Conservation (phyloP, 192 early-diverging fungal species). For the Backusella circina region DNA sequence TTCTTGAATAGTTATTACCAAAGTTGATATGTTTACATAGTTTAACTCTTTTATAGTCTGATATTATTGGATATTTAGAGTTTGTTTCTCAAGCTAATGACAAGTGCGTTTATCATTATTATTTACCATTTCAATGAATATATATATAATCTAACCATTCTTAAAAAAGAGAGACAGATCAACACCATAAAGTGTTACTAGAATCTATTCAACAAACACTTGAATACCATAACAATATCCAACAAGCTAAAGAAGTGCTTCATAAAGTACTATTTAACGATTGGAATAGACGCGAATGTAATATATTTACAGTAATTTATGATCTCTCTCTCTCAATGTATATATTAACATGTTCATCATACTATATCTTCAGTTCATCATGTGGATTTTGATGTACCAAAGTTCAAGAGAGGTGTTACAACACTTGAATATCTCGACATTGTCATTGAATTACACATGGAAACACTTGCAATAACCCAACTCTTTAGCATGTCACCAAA, state of each 20-base stretch:
- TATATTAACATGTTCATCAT: not conserved
- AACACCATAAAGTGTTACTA: not conserved
- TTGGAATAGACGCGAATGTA: not conserved
- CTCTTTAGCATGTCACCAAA: not conserved
- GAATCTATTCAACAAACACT: not conserved
- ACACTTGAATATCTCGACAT: not conserved
- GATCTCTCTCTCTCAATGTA: not conserved
- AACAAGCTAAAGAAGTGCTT: not conserved
- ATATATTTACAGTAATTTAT: not conserved
- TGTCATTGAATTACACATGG: not conserved
- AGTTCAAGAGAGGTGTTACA: not conserved
- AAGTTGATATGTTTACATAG: not conserved
- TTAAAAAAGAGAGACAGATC: not conserved
- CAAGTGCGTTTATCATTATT: not conserved
- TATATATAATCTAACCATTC: not conserved
- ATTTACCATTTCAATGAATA: not conserved
- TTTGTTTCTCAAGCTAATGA: not conserved
- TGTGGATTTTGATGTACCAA: not conserved
- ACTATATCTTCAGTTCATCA: too few species aligned
- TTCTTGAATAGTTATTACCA: not conserved
- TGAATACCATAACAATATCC: not conserved
- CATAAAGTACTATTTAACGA: not conserved
- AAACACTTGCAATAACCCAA: not conserved
- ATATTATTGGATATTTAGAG: not conserved
- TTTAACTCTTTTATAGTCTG: not conserved